Evolutionary conservation across 2,329 filamentous ascomycete species (phyloP).

Genomic region (Ophiostoma sp.): DNA sequence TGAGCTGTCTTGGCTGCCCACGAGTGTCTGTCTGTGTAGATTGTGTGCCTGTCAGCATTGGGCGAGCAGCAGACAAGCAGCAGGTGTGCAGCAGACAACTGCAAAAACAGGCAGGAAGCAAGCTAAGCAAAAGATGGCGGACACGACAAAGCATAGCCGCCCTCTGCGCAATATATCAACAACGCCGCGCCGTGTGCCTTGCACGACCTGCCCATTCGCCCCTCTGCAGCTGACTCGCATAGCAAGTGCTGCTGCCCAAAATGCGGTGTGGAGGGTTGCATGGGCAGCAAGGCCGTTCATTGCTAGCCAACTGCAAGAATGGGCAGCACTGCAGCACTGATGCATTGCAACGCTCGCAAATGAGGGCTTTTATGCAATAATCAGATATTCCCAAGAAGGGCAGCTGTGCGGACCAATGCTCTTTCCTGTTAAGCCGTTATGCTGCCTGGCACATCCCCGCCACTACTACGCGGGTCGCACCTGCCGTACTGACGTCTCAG

Average conservation of each 20-base stretch:
- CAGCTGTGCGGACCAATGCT: neutral
- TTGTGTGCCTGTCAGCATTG: neutral
- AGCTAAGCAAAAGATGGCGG: neutral
- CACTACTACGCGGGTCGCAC: neutral
- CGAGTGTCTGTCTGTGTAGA: neutral
- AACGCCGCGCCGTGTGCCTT: neutral
- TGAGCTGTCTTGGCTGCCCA: neutral
- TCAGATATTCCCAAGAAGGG: neutral
- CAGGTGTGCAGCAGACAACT: neutral
- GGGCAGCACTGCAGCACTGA: neutral
- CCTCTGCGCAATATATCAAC: slow-evolving; percentile 10
- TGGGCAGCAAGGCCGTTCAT: slow-evolving; percentile 3
- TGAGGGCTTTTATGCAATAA: neutral
- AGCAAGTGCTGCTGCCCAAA: slow-evolving; percentile 20
- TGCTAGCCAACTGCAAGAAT: neutral
- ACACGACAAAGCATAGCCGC: neutral
- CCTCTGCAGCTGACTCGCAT: neutral
- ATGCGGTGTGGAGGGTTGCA: slow-evolving; percentile 21
- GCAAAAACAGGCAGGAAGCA: neutral
- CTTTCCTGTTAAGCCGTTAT: neutral
- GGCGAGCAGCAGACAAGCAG: neutral
- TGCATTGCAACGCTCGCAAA: neutral
- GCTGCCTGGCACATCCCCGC: neutral
- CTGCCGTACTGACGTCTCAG: neutral
- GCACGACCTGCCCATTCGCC: neutral